Conservation (phyloP, 2,329 filamentous ascomycete species). For the Fusarium drepaniforme region DNA sequence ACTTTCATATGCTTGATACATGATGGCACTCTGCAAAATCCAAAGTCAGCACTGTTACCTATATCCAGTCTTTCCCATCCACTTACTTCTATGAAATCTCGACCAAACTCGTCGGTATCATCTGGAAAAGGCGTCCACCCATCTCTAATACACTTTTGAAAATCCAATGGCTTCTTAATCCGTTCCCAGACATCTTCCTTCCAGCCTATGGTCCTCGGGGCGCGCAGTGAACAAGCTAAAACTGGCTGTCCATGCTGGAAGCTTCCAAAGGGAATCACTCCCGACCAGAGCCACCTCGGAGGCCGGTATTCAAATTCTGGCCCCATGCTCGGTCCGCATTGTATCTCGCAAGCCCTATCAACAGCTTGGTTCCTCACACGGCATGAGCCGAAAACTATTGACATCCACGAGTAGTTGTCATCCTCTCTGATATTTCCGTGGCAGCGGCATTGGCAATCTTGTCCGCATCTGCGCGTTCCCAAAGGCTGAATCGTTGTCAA, state of each 20-base stretch:
- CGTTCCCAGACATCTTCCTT: accelerated
- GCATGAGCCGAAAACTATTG: constrained; percentile 11
- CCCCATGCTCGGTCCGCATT: background rate
- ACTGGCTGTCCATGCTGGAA: background rate
- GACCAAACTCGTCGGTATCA: accelerated
- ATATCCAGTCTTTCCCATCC: accelerated
- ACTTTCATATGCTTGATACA: accelerated
- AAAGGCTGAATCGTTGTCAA: background rate
- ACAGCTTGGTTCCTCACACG: background rate
- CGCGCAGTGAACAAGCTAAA: constrained; percentile 1
- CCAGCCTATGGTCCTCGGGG: background rate
- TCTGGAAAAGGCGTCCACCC: constrained; percentile 4
- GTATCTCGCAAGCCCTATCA: accelerated
- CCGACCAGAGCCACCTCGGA: constrained; percentile 29
- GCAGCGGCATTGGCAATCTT: constrained; percentile 18
- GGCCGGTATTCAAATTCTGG: constrained; percentile 2
- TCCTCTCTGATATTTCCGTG: background rate
- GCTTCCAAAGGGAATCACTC: background rate
- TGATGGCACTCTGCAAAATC: accelerated
- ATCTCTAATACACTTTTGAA: background rate
- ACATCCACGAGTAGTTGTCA: background rate
- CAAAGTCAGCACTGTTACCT: accelerated
- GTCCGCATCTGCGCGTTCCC: background rate
- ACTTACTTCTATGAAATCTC: background rate
- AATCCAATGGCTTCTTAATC: accelerated